Evolutionary conservation across 306 rosid genomes (phyloP).

Genomic region (Cicer bijugum): DNA sequence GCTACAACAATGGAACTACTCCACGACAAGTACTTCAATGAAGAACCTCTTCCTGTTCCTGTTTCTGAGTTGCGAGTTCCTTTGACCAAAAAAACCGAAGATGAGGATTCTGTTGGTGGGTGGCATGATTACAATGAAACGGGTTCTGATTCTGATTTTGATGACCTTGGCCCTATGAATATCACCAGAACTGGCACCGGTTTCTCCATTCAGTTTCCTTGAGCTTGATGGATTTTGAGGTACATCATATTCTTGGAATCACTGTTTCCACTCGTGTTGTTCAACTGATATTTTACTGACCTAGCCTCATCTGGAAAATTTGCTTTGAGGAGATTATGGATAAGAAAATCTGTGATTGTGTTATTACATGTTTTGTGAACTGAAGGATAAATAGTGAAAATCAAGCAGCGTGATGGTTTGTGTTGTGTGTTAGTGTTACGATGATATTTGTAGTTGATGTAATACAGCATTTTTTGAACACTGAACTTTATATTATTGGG

Average conservation of each 20-base stretch:
- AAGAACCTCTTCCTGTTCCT: slow-evolving; percentile 82
- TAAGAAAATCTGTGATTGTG: not conserved
- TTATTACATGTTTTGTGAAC: slow-evolving; percentile 25
- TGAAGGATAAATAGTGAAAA: slow-evolving; percentile 21
- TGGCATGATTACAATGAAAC: slow-evolving; percentile 54
- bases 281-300: slow-evolving; percentile 21
- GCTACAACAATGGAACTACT: slow-evolving; percentile 80
- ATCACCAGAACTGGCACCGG: slow-evolving; percentile 62
- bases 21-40: slow-evolving; percentile 70
- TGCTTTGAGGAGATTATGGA: slow-evolving; percentile 12
- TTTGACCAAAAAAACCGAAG: slow-evolving; percentile 54
- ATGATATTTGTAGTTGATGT: slow-evolving; percentile 15
- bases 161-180: slow-evolving; percentile 62
- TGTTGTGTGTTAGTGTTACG: slow-evolving; percentile 25
- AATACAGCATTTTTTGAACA: not conserved
- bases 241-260: slow-evolving; percentile 39
- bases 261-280: slow-evolving; percentile 30
- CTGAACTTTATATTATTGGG: not conserved
- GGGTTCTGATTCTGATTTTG: slow-evolving; percentile 81
- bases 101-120: slow-evolving; percentile 56
- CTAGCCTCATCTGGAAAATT: not conserved
- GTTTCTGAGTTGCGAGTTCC: slow-evolving; percentile 72
- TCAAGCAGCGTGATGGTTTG: slow-evolving; percentile 19
- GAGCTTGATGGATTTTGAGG: slow-evolving; percentile 50
- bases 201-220: slow-evolving; percentile 70